These are phyloP conservation scores for Cladophialophora immunda DNA, from an alignment of 2,329 filamentous ascomycete genomes.

Conservation along the genomic window DNA sequence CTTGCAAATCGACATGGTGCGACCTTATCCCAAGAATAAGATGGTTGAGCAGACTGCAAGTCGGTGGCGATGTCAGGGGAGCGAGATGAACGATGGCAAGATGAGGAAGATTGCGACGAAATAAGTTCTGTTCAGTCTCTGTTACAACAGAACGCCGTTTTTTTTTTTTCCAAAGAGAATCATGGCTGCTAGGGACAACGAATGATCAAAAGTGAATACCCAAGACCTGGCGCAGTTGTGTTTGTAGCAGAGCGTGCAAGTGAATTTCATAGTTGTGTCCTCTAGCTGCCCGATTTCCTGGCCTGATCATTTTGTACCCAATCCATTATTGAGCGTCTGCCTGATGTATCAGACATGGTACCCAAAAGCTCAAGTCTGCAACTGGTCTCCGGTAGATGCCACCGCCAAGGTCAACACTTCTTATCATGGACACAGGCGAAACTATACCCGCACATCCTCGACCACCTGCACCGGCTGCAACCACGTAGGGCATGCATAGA, in stretches of 20 bases:
- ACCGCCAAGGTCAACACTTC: too few relatives aligned
- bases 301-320: neutral
- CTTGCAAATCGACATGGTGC: neutral
- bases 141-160: too few relatives aligned
- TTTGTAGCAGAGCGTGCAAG: too few relatives aligned
- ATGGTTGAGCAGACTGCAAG: neutral
- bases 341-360: too few relatives aligned
- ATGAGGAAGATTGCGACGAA: neutral
- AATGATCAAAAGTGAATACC: neutral
- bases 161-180: too few relatives aligned
- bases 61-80: neutral
- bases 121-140: too few relatives aligned
- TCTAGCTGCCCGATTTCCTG: neutral
- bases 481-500: neutral
- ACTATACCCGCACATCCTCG: neutral
- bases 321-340: too few relatives aligned
- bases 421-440: neutral
- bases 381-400: too few relatives aligned
- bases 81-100: neutral
- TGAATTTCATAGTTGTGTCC: neutral
- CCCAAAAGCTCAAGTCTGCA: too few relatives aligned
- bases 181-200: too few relatives aligned
- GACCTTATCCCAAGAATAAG: neutral
- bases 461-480: neutral
- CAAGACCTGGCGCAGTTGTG: neutral